Percentiles rank a stretch among this genome's conserved stretches.
Conservation (phyloP, 2,329 filamentous ascomycete species). For the Fusarium irregulare region DNA sequence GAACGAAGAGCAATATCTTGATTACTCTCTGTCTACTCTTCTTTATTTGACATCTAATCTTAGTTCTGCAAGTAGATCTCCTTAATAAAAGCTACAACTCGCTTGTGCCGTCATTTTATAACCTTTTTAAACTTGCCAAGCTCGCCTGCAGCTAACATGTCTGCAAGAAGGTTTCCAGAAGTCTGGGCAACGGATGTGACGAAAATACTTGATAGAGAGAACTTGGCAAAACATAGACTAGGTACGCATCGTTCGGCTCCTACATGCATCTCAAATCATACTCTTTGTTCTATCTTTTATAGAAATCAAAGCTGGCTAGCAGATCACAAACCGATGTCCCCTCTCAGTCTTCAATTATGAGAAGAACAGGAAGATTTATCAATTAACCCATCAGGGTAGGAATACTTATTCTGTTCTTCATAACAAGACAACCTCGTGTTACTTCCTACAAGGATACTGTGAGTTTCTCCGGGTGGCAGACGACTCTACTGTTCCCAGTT, state of each 20-base stretch:
- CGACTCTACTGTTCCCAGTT: too few species aligned
- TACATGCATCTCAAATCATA: too few species aligned
- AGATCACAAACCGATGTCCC: background rate
- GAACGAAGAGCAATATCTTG: background rate
- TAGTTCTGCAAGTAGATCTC: background rate
- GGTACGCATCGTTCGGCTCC: background rate
- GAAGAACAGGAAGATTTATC: accelerated
- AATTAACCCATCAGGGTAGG: background rate
- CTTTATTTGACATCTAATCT: background rate
- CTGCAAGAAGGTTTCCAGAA: background rate
- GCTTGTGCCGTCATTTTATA: background rate
- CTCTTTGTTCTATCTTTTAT: background rate
- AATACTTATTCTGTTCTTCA: background rate
- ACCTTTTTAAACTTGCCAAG: background rate
- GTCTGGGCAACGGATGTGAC: background rate
- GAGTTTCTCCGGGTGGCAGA: background rate
- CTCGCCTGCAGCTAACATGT: background rate
- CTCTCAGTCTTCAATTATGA: background rate
- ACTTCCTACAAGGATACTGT: background rate
- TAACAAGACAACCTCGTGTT: background rate
- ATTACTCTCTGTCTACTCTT: background rate
- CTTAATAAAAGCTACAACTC: background rate
- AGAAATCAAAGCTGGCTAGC: background rate
- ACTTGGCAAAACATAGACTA: background rate
- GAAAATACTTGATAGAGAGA: too few species aligned